Base-by-base conservation (phyloP, 2,329 filamentous ascomycete genomes). In the Fusarium siculi region DNA sequence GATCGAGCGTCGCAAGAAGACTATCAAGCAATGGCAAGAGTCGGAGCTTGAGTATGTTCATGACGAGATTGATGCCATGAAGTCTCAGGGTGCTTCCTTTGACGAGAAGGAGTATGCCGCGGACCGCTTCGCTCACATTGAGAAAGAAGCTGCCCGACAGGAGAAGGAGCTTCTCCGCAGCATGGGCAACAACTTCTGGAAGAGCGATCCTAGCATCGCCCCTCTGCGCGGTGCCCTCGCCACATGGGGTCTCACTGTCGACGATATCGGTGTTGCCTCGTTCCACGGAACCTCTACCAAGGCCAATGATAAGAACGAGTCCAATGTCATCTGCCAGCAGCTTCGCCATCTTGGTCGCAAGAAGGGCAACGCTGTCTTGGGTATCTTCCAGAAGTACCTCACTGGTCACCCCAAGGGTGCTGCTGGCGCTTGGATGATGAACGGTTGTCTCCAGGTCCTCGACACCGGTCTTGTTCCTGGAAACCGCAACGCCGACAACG, bases 291-390 rank as follows among this genome's bases (percentile, higher is more conserved):
- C 96, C 44, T 98, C 96, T 2, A 99, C 96, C 74, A 95, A 97
- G 81, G 96, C 96, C 77, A 99, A 99, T 83, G 96, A 99, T 87
- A 98, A 98, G 92, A 99, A 99, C 84, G 96, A 99, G 84, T 98
- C 96, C 23, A 95, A 95, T 60, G 96, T 98, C 80, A 93, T 99
- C 78, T 98, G 96, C 87, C 91, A 98, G 83, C 97, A 99, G 85
- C 91, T 99, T 84, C 92, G 92, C 77, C 97, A 99, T 81, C 92
- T 99, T 59, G 96, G 96, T 75, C 93, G 96, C 78, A 93, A 92
- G 84, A 98, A 98, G 91, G 96, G 97, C 79, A 99, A 99, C 80
- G 95, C 96, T 37, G 88, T 99, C 19, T 85, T 98, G 74, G 96
- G 95, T 87, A 95, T 99, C 82, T 99, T 98, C 93, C 96, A 99